These are phyloP conservation scores for Aspergillus biplanus DNA, from an alignment of 495 filamentous ascomycete species.

Conservation along the genomic window DNA sequence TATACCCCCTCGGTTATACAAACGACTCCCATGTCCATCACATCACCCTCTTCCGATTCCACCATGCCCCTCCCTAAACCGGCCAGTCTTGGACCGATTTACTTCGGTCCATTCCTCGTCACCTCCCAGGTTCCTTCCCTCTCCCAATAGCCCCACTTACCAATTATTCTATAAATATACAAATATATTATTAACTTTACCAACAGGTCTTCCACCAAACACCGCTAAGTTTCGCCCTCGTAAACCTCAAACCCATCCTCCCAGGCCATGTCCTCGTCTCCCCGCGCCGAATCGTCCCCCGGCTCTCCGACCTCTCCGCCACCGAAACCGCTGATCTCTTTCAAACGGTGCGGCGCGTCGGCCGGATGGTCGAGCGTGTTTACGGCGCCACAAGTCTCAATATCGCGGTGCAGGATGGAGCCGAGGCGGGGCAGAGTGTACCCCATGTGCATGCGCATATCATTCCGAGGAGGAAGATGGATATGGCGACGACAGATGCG, in stretches of 20 bases:
- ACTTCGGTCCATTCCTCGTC: slow-evolving; percentile 52
- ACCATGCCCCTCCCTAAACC: slow-evolving; percentile 20
- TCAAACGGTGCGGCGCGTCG: slow-evolving; percentile 77
- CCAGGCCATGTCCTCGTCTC: slow-evolving; percentile 89
- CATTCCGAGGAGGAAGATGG: slow-evolving; percentile 70
- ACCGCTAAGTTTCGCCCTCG: slow-evolving; percentile 76
- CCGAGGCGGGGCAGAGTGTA: slow-evolving; percentile 86
- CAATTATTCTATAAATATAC: slow-evolving; percentile 6
- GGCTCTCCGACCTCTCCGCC: slow-evolving; percentile 73
- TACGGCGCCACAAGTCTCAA: slow-evolving; percentile 75
- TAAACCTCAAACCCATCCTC: slow-evolving; percentile 93
- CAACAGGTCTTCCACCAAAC: slow-evolving; percentile 81
- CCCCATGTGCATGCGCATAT: slow-evolving; percentile 92
- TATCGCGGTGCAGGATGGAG: slow-evolving; percentile 90
- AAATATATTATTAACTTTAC: slow-evolving; percentile 3
- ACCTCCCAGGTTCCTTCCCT: slow-evolving; percentile 43
- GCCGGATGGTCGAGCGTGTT: slow-evolving; percentile 73
- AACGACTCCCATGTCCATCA: slow-evolving; percentile 10
- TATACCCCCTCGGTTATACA: background rate
- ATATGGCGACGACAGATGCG: slow-evolving; percentile 61
- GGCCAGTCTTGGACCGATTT: slow-evolving; percentile 39
- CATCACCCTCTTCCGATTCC: slow-evolving; percentile 1
- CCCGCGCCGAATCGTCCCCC: slow-evolving; percentile 61
- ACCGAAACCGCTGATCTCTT: slow-evolving; percentile 85
- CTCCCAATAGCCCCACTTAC: background rate